Conservation (phyloP, 768 basidiomycete genomes). For the Tylopilus rubrobrunneus region DNA sequence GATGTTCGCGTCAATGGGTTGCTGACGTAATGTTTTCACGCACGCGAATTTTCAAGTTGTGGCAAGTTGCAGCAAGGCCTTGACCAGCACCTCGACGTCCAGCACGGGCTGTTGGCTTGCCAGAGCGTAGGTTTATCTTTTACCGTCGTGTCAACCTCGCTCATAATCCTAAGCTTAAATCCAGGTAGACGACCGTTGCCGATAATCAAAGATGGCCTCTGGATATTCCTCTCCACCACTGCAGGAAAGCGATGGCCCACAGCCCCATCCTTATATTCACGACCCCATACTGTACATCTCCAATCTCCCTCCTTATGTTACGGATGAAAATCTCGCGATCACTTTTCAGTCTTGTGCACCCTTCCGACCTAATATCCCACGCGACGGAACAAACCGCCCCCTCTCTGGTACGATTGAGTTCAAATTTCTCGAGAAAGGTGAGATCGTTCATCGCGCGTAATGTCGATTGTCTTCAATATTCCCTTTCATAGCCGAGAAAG, state of each 20-base stretch:
- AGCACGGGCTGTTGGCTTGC: slow-evolving; percentile 31
- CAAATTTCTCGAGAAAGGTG: slow-evolving; percentile 77
- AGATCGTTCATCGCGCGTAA: slow-evolving; percentile 21
- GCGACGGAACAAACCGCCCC: slow-evolving; percentile 50
- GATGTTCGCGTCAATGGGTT: background rate
- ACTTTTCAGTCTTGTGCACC: slow-evolving; percentile 75
- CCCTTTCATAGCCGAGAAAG: slow-evolving; percentile 69
- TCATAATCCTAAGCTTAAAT: background rate
- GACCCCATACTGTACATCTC: slow-evolving; percentile 82
- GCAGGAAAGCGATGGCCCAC: slow-evolving; percentile 30
- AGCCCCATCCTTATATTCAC: slow-evolving; percentile 78
- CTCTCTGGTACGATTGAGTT: slow-evolving; percentile 80
- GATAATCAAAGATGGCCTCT: slow-evolving; percentile 35
- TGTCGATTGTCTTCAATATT: slow-evolving; percentile 5
- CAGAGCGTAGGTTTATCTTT: slow-evolving; percentile 19
- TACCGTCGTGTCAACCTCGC: background rate
- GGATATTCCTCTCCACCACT: slow-evolving; percentile 32
- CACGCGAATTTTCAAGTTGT: slow-evolving; percentile 27
- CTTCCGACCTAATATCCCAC: slow-evolving; percentile 72
- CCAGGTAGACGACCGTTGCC: slow-evolving; percentile 20
- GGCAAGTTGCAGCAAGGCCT: slow-evolving; percentile 13
- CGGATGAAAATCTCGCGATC: slow-evolving; percentile 72
- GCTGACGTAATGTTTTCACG: slow-evolving; percentile 35
- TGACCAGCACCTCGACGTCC: slow-evolving; percentile 29
- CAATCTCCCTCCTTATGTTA: slow-evolving; percentile 65